phyloP scores from a whole-genome alignment of 176 grass and related monocot species.

The Eleusine indica region DNA sequence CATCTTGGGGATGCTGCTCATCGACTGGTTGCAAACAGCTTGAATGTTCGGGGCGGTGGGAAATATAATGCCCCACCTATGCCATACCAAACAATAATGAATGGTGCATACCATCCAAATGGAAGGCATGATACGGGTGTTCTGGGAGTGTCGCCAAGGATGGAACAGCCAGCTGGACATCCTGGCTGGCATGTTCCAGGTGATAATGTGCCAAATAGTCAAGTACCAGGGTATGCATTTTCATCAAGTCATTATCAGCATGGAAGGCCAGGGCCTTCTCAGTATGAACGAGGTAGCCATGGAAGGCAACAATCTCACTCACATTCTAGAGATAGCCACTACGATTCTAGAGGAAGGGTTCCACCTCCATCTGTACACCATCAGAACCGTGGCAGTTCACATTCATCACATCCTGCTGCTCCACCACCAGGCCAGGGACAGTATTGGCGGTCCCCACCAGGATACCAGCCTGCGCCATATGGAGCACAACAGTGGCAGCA shows the following conservation, averaged over 20 bases:
- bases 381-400: slow-evolving; percentile 36
- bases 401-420: slow-evolving; percentile 42
- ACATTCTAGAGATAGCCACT: slow-evolving; percentile 41
- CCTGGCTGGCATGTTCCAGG: slow-evolving; percentile 46
- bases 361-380: slow-evolving; percentile 47
- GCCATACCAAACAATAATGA: slow-evolving; percentile 60
- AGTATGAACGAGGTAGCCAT: slow-evolving; percentile 45
- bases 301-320: slow-evolving; percentile 34
- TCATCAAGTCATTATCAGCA: slow-evolving; percentile 52
- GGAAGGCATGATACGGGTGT: slow-evolving; percentile 41
- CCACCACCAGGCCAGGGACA: slow-evolving; percentile 46
- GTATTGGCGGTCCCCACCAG: slow-evolving; percentile 41
- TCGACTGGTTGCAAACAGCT: slow-evolving; percentile 78
- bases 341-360: slow-evolving; percentile 48
- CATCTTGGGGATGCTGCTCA: slow-evolving; percentile 86
- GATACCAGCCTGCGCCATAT: slow-evolving; percentile 57
- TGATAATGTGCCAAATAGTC: slow-evolving; percentile 42
- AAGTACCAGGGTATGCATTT: slow-evolving; percentile 42
- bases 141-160: slow-evolving; percentile 39
- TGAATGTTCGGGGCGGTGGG: slow-evolving; percentile 45
- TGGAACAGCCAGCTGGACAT: slow-evolving; percentile 53
- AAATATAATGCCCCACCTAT: slow-evolving; percentile 41
- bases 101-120: slow-evolving; percentile 52
- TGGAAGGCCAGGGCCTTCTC: slow-evolving; percentile 38
- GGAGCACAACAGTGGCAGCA: slow-evolving; percentile 61